These are phyloP conservation scores for Mallotus japonicus DNA, from an alignment of 441 rosid genomes.

Conservation along the genomic window DNA sequence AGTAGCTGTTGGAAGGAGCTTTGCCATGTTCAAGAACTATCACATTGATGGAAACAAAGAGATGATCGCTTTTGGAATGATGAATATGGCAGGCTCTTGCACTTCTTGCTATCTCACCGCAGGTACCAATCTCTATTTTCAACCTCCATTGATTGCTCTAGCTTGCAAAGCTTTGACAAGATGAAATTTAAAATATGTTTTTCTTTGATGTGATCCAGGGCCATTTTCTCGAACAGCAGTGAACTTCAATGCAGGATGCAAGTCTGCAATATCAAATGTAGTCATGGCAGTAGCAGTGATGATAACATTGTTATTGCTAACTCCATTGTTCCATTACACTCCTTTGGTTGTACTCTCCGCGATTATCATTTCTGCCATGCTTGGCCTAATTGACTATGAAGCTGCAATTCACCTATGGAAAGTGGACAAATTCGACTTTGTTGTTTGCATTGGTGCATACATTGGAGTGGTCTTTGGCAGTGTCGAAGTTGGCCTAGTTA, in stretches of 20 bases:
- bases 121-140: constrained; percentile 32
- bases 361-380: constrained; percentile 80
- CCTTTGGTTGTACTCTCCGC: constrained; percentile 83
- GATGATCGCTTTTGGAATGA: constrained; percentile 89
- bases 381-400: constrained; percentile 83
- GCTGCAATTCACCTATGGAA: constrained; percentile 77
- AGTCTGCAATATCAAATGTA: constrained; percentile 76
- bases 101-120: constrained; percentile 94
- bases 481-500: constrained; percentile 62
- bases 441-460: constrained; percentile 70
- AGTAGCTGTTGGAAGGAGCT: constrained; percentile 92
- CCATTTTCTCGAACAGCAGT: constrained; percentile 93
- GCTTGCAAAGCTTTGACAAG: too few relatives aligned
- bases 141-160: neutral
- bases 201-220: constrained; percentile 37
- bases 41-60: constrained; percentile 96
- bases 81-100: constrained; percentile 90
- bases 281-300: constrained; percentile 81
- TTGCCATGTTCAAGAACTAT: constrained; percentile 82
- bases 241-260: constrained; percentile 92
- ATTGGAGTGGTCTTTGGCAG: constrained; percentile 75
- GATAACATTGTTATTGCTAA: constrained; percentile 72
- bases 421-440: constrained; percentile 81
- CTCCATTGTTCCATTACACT: constrained; percentile 82
- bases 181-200: too few relatives aligned